These are phyloP conservation scores for Stentor coeruleus DNA, from an alignment of 73 alveolate genomes.

Conservation along the genomic window DNA sequence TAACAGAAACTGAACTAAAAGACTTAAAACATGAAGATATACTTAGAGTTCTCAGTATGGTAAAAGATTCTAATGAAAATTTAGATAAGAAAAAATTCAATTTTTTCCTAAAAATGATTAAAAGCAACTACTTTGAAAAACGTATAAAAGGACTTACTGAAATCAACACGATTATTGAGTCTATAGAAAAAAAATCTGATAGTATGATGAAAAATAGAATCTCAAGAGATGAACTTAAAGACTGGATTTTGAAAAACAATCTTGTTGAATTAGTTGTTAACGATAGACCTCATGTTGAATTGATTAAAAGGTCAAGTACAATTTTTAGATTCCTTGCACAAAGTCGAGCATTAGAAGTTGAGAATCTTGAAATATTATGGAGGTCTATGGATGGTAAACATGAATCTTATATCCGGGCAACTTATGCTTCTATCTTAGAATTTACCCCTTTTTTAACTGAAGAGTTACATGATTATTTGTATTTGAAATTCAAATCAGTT, in stretches of 20 bases:
- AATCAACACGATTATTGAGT: conserved; percentile 46
- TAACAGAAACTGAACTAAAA: conserved; percentile 55
- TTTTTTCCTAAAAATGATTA: conserved; percentile 44
- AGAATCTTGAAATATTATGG: conserved; percentile 52
- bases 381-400: conserved; percentile 55
- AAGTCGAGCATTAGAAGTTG: conserved; percentile 32
- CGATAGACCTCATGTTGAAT: conserved; percentile 54
- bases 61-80: conserved; percentile 33
- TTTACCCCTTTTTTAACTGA: conserved; percentile 33
- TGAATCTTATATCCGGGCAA: conserved; percentile 53
- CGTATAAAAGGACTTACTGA: conserved; percentile 56
- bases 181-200: conserved; percentile 18
- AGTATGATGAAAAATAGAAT: conserved; percentile 9
- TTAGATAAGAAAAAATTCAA: conserved; percentile 42
- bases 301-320: conserved; percentile 50
- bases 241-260: conserved; percentile 39
- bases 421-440: conserved; percentile 45
- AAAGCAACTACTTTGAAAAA: conserved; percentile 46
- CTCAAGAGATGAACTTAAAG: conserved; percentile 37
- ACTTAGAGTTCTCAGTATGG: conserved; percentile 28
- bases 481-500: conserved; percentile 26
- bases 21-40: conserved; percentile 50
- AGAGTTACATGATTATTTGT: conserved; percentile 40
- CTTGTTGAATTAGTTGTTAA: conserved; percentile 43
- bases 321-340: conserved; percentile 45